A percentile compares a stretch with the other conserved stretches of the same genome.
These are phyloP conservation scores for Ophiostoma angusticollis DNA, from an alignment of 2,329 filamentous ascomycete species.

Conservation along the genomic window DNA sequence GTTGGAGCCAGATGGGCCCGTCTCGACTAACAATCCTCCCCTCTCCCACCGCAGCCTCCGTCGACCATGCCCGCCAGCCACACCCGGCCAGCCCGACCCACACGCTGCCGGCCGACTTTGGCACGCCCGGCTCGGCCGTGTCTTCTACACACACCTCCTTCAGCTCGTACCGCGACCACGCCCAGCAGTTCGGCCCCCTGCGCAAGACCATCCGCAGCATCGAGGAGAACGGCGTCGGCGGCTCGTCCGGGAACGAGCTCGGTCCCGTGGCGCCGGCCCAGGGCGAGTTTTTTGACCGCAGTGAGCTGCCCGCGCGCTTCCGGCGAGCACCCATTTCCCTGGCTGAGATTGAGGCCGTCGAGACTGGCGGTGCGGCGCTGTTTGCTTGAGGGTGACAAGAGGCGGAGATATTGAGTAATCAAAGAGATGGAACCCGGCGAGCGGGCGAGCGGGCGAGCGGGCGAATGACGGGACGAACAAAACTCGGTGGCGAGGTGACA, in stretches of 20 bases:
- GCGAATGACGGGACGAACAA: no score
- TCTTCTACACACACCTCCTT: conserved; percentile 46
- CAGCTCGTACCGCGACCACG: conserved; percentile 64
- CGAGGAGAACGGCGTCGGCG: conserved; percentile 37
- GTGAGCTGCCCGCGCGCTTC: conserved; percentile 77
- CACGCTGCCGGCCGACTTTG: conserved; percentile 45
- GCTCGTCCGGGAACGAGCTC: conserved; percentile 52
- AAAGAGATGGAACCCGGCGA: no score
- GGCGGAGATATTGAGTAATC: no score
- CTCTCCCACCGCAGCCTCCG: conserved; percentile 35
- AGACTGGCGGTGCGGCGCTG: conserved; percentile 71
- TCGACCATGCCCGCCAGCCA: conserved; percentile 61
- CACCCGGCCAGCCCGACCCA: conserved; percentile 60
- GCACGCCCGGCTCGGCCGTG: no score
- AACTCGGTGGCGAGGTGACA: no score
- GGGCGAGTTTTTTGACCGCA: conserved; percentile 78
- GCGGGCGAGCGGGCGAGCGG: no score
- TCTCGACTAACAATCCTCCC: not conserved
- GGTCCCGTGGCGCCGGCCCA: conserved; percentile 57
- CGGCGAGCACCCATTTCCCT: conserved; percentile 58
- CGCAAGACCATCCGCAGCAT: conserved; percentile 38
- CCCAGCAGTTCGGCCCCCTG: conserved; percentile 66
- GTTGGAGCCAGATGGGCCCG: no score
- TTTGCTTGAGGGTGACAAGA: conserved; percentile 37
- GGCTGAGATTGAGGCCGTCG: conserved; percentile 88